Evolutionary conservation across 805 yeast genomes (phyloP).

Genomic region (Pichia nanzhaoensis): DNA sequence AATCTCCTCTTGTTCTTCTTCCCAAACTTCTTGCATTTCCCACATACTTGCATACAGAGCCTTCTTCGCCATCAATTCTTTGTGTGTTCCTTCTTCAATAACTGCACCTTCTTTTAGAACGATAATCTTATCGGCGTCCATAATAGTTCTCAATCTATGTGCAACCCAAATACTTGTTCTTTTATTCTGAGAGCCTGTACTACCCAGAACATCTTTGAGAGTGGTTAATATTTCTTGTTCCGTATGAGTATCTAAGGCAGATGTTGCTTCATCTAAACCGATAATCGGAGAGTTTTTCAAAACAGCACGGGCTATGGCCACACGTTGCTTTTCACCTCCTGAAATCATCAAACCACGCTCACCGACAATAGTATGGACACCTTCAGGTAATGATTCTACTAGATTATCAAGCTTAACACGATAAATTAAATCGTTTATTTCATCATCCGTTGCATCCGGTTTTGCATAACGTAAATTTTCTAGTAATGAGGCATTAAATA

Average conservation of each 20-base stretch:
- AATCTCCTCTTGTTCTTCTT: conserved; percentile 4
- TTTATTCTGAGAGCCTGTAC: conserved; percentile 10
- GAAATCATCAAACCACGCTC: conserved; percentile 98
- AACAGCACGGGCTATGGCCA: conserved; percentile 88
- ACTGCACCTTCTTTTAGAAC: conserved; percentile 76
- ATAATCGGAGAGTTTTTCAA: conserved; percentile 83
- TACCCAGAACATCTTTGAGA: conserved; percentile 58
- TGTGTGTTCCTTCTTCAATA: conserved; percentile 83
- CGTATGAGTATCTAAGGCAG: conserved; percentile 94
- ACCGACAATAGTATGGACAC: conserved; percentile 82
- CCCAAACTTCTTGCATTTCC: conserved; percentile 71
- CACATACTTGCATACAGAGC: conserved; percentile 78
- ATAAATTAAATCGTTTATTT: conserved; percentile 55
- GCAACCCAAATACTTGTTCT: conserved; percentile 89
- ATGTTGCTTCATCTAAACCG: conserved; percentile 95
- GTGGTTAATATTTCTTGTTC: conserved; percentile 79
- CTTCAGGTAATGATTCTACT: conserved; percentile 71
- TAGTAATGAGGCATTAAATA: conserved; percentile 82
- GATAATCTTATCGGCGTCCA: conserved; percentile 89
- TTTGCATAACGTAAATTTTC: conserved; percentile 88
- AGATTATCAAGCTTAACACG: conserved; percentile 65
- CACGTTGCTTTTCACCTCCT: conserved; percentile 97
- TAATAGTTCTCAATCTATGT: conserved; percentile 86
- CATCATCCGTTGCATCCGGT: conserved; percentile 63
- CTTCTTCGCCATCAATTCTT: conserved; percentile 43